A percentile compares a stretch with the other conserved stretches of the same genome.
These are phyloP conservation scores for Talaromyces rugulosus DNA, from an alignment of 2,329 filamentous ascomycete species.

Conservation along the genomic window DNA sequence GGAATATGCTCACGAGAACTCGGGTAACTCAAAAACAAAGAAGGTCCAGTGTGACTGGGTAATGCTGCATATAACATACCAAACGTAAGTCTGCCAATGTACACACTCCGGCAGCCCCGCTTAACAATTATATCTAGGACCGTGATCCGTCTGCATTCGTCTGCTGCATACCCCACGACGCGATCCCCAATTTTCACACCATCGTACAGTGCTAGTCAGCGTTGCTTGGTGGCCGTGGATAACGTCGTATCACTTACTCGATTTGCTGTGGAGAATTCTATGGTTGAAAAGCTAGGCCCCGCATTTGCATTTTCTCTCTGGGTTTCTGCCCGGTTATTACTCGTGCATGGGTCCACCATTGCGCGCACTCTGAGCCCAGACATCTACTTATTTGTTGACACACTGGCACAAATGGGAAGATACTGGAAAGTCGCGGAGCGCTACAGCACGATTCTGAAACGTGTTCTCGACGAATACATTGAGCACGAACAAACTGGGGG, in stretches of 20 bases:
- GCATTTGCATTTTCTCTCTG: slow-evolving; percentile 90
- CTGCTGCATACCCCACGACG: slow-evolving; percentile 86
- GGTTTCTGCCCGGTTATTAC: slow-evolving; percentile 80
- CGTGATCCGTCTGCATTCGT: slow-evolving; percentile 85
- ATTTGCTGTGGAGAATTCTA: slow-evolving; percentile 69
- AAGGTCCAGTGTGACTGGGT: slow-evolving; percentile 81
- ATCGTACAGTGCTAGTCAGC: slow-evolving; percentile 77
- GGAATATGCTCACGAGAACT: slow-evolving; percentile 70
- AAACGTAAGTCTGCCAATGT: slow-evolving; percentile 57
- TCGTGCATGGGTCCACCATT: slow-evolving; percentile 87
- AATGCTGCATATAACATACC: slow-evolving; percentile 86
- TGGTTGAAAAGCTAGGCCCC: slow-evolving; percentile 77
- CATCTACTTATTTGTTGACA: slow-evolving; percentile 77
- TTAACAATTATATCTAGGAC: slow-evolving; percentile 46
- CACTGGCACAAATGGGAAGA: slow-evolving; percentile 71
- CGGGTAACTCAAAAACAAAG: slow-evolving; percentile 61
- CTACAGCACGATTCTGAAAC: slow-evolving; percentile 73
- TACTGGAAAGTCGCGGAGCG: slow-evolving; percentile 83
- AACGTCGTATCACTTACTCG: slow-evolving; percentile 74
- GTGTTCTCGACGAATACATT: slow-evolving; percentile 80
- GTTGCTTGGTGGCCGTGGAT: slow-evolving; percentile 77
- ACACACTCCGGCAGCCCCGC: not conserved
- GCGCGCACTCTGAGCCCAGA: slow-evolving; percentile 77
- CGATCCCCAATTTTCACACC: slow-evolving; percentile 85
- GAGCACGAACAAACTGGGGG: slow-evolving; percentile 64